Base-by-base conservation (phyloP, 2,329 filamentous ascomycete species). In the Epichloe gansuensis region DNA sequence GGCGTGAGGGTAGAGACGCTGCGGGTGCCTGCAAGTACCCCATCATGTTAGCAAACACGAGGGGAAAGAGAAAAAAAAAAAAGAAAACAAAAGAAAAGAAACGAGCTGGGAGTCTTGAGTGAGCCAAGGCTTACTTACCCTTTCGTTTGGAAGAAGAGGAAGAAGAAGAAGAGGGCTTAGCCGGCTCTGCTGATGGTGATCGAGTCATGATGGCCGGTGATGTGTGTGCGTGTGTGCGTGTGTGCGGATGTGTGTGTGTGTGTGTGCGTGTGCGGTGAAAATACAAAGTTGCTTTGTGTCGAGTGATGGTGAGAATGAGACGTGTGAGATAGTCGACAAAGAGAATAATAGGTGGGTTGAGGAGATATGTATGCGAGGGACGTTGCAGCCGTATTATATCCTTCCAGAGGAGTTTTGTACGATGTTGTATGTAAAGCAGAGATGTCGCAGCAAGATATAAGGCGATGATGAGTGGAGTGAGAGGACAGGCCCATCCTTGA, bases 1-100 rank as follows among this genome's bases (percentile, higher is more conserved):
- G 89, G 86, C 11, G 88, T 94, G 64, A 95, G 76, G 62, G 87
- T 91, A 57, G 89, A 88, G 52, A 95, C 89, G 57, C 87, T 89
- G 58, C 89, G 81, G 54, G 85, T 78, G 47, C 77, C 78, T 76
- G 35, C 21, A 12, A n/a, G n/a, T 11, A 8, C 4, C 6, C 17
- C 17, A 21, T 21, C 11, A 47, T 23, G 34, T 49, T 41, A 49
- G 47, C 47, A 25, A 25, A 43, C n/a, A 23, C 21, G 8, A 23
- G 13, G 23, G 9, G 3, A 12, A 25, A 6, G 2, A 17, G 23
- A 11, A 41, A 9, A 27, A 15, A 13, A 3, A 13, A 43, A 12
- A 7, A 13, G 1, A 13, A n/a, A n/a, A n/a, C n/a, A n/a, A n/a
- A 17, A 12, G 42, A 13, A 6, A 3, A 31, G 23, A 12, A 17